Evolutionary conservation across 2,329 filamentous ascomycete species (phyloP), one percentile per base, ranked within the genome.

Genomic region (Botrytis sinoallii): DNA sequence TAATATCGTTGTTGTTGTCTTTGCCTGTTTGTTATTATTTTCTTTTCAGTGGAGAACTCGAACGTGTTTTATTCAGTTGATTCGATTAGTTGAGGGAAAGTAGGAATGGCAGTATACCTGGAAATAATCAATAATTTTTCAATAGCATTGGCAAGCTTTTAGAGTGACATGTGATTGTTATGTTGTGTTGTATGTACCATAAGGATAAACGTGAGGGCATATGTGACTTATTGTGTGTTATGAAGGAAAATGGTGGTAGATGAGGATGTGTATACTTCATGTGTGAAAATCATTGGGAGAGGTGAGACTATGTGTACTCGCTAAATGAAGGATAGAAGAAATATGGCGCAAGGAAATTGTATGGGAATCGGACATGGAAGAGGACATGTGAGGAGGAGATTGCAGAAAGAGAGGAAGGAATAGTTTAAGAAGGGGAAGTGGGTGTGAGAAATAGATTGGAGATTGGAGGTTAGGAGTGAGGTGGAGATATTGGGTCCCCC

Each of bases 1-100:
- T 64, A 20, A 42, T 29, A 71, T 32, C 35, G 57, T 60, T 68
- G 38, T 70, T 74, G 40, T 52, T 73, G 40, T 67, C 48, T 32
- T 57, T 57, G 29, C 29, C n/a, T 18, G 38, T 40, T 18, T 46
- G 44, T 66, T 66, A 8, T 66, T n/a, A 46, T 52, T 65, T 14
- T 46, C 18, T 46, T 10, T 48, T 9, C 18, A 12, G 20, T 8
- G 38, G 35, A 67, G 10, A 22, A 20, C 0, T 22, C 35, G 35
- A 12, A 4, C 10, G 57, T 57, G n/a, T 44, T 18, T 57, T 32
- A 44, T 32, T 25, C 48, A 18, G n/a, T 57, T 25, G 18, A 40
- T 59, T 68, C 38, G n/a, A 42, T 25, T 69, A 69, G 48, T 32
- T 44, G 35, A 32, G 48, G n/a, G 29, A 32, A 42, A 9, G 22